Base-by-base conservation (phyloP, 108 stramenopile species). In the Skeletonema marinoi region DNA sequence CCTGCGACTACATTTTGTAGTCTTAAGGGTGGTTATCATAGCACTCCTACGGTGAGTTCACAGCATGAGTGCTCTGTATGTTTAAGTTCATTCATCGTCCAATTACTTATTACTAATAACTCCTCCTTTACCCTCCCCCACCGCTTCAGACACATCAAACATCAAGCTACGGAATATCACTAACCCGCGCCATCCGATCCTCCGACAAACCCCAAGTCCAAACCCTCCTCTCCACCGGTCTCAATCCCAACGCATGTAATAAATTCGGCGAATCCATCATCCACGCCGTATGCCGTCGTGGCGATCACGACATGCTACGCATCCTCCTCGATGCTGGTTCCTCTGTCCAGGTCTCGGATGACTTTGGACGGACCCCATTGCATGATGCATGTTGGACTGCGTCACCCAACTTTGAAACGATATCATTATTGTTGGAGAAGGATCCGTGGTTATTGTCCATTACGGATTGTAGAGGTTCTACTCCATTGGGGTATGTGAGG, bases 321-420 rank as follows among this genome's bases (percentile, higher is more conserved):
- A 74, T 81, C 39, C 67, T 96, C 30, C n/a, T 92, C 7, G 79
- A 93, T 10, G 82, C 85, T 38, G 82, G 87, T 1, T 68, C 73
- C 51, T 88, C 88, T 7, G 60, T 89, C 25, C 85, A 88, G 66
- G 87, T 90, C 10, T 65, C 63, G 13, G 96, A 96, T 76, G 96
- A 96, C 75, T 92, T 85, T 72, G 96, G 96, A 14, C 80, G 93
- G 0, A 94, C 87, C 6, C 89, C 90, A 10, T 71, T 92, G 6
- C 95, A 96, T 65, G 93, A 96, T 81, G 93, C 93, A 8, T 91
- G 89, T 56, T 96, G 96, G 96, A 93, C 93, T 21, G 33, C 88
- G 10, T 50, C 64, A 21, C 93, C 93, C 3, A 85, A 86, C 48
- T 84, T 86, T 61, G 84, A 76, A 21, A 62, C 85, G 7, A 72